Percentiles rank a stretch among this genome's conserved stretches.
These are phyloP conservation scores for Fusarium chaquense DNA, from an alignment of 2,329 filamentous ascomycete genomes.

Conservation along the genomic window DNA sequence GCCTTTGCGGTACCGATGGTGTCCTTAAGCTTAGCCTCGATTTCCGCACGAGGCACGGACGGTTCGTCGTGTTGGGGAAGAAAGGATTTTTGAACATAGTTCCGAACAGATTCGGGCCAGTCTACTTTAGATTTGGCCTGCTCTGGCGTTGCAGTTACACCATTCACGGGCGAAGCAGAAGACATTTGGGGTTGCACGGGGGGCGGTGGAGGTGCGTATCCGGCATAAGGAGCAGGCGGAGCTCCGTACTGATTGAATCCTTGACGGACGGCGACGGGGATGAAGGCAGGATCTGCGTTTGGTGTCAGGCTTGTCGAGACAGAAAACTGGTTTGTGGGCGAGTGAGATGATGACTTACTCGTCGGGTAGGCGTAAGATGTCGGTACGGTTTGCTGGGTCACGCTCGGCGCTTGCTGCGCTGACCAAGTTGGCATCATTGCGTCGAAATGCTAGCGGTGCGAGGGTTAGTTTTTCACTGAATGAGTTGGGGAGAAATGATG, in stretches of 20 bases:
- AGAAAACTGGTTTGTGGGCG: background rate
- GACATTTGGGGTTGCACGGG: constrained; percentile 45
- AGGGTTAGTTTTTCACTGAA: constrained; percentile 47
- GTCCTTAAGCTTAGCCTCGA: constrained; percentile 86
- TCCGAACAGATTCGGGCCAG: constrained; percentile 85
- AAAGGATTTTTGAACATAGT: constrained; percentile 92
- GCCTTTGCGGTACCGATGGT: constrained; percentile 88
- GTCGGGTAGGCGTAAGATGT: constrained; percentile 55
- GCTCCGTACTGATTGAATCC: constrained; percentile 63
- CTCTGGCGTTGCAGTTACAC: constrained; percentile 49
- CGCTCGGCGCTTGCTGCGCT: constrained; percentile 57
- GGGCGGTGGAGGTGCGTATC: constrained; percentile 49
- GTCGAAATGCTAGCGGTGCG: constrained; percentile 37
- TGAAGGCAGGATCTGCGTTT: constrained; percentile 66
- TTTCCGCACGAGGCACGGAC: constrained; percentile 73
- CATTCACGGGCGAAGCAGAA: constrained; percentile 43
- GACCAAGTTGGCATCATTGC: constrained; percentile 56
- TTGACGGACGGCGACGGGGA: constrained; percentile 72
- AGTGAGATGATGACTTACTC: constrained; percentile 49
- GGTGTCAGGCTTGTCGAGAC: constrained; percentile 41
- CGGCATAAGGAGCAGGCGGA: constrained; percentile 52
- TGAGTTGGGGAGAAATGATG: constrained; percentile 22
- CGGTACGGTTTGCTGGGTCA: constrained; percentile 53
- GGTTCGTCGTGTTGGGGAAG: constrained; percentile 76
- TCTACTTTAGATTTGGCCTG: constrained; percentile 72